Evolutionary conservation across 768 basidiomycete species (phyloP), one percentile per base, ranked within the genome.

Genomic region (Mycena kentingensis): DNA sequence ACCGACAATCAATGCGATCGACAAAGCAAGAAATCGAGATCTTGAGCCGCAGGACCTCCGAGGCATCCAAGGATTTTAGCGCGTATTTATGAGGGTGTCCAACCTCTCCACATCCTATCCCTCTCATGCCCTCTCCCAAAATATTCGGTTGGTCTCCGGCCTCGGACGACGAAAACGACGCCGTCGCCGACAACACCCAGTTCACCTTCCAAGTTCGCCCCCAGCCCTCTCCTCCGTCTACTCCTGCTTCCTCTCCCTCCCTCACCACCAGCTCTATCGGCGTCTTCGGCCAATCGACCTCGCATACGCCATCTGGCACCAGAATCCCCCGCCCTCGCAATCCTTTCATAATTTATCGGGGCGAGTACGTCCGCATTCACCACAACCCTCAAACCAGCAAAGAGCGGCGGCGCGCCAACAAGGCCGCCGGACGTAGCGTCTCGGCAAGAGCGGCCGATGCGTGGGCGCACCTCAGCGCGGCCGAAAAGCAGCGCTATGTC

Each of bases 321-420:
- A 49, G 29, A 35, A 51, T 51, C 15, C 57, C 53, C 0, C 57
- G 57, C 8, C 57, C 57, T 10, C 46, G 34, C 22, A 58, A 58
- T 37, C 11, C 52, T 1, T 58, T 58, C 50, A 54, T 58, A 49
- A 51, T 58, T 16, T 58, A 54, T 32, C 57, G 57, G 49, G 22
- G 35, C 38, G 46, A 51, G 22, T 58, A 25, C n/a, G 29, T 49
- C 13, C 49, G 39, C 5, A 38, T 42, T 18, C 36, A 54, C 34
- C 44, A 39, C 46, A 51, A 18, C 32, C 44, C 52, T 2, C 22
- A 34, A 13, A 32, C 27, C 10, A 38, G 22, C 27, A 34, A 28
- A 32, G 13, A 45, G 13, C 57, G 52, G 10, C 44, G 46, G 18
- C 32, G 12, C 11, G 26, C 11, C 5, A 19, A 13, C 19, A 44